Percentiles rank a stretch among this genome's conserved stretches.
Evolutionary conservation across 257 asterid species (phyloP).

Genomic region (Solanum ahanhuiri): DNA sequence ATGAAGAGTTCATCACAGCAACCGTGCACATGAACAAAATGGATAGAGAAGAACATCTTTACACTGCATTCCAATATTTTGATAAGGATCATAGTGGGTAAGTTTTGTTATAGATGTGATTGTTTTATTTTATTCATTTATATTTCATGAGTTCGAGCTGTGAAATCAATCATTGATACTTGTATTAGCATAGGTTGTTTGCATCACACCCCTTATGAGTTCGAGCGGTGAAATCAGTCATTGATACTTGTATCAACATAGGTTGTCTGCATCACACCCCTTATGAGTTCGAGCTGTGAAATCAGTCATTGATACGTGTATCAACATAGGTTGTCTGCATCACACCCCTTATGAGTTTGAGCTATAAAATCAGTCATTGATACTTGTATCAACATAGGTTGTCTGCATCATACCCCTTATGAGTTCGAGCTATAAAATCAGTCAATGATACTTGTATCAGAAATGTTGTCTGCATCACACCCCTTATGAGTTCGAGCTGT

Average conservation of each 20-base stretch:
- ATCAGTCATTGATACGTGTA: too few relatives aligned
- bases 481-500: neutral
- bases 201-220: neutral
- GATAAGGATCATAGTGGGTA: slow-evolving; percentile 96
- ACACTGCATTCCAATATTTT: slow-evolving; percentile 90
- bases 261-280: neutral
- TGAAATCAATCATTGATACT: too few relatives aligned
- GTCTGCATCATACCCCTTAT: too few relatives aligned
- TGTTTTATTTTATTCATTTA: neutral
- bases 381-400: too few relatives aligned
- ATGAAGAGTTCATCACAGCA: slow-evolving; percentile 94
- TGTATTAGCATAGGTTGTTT: fast-evolving
- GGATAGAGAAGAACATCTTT: slow-evolving; percentile 96
- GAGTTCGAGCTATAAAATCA: too few relatives aligned
- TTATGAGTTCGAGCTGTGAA: too few relatives aligned
- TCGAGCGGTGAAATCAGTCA: neutral
- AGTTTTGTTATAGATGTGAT: neutral
- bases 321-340: too few relatives aligned
- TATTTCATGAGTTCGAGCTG: neutral
- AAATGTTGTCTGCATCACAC: too few relatives aligned
- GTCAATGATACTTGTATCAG: neutral
- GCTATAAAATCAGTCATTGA: neutral
- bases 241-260: neutral
- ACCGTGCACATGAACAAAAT: slow-evolving; percentile 91
- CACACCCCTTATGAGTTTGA: too few relatives aligned